Evolutionary conservation across 164 flowering plant genomes (phyloP), one percentile per base, ranked within the genome.

Genomic region (Annona cherimola): DNA sequence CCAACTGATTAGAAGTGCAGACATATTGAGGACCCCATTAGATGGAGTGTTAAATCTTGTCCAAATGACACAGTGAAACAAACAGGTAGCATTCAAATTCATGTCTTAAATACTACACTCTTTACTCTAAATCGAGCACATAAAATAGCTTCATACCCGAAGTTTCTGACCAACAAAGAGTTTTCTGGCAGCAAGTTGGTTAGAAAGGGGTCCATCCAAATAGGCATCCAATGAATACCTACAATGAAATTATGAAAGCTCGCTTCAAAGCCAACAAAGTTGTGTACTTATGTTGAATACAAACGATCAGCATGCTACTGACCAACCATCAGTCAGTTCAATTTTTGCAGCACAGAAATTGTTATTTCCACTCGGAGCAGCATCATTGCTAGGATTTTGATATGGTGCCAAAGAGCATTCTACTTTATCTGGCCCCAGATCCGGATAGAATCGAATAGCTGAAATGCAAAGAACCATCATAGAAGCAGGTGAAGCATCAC

Each of bases 301-400:
- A 55, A 26, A 63, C 46, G 54, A 73, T 42, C 45, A n/a, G 46
- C 54, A 42, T n/a, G 35, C 8, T 79, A 68, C 90, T 82, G 79
- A 94, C 99, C 99, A 96, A 59, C 99, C 97, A 87, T 96, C 99
- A 75, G 98, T 96, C 73, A 93, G 80, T 74, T 96, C 95, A 68
- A 96, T 76, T 77, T 80, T 84, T 67, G 86, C 76, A 45, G 62
- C 70, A 67, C 50, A 43, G 42, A 68, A 69, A 55, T 66, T 78
- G 39, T 77, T 78, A 61, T 62, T 55, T 62, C 73, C 79, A 61
- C 62, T 66, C 61, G 69, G 26, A 50, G 54, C 62, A 74, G 19
- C 44, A 42, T 81, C 20, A 50, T 46, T 74, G 62, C 73, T 63
- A 70, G 65, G 43, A 61, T 79, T 76, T 66, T 66, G 74, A 72